A percentile compares a stretch with the other conserved stretches of the same genome.
These are phyloP conservation scores for Sclerotinia subarctica DNA, from an alignment of 2,329 filamentous ascomycete species.

Conservation along the genomic window DNA sequence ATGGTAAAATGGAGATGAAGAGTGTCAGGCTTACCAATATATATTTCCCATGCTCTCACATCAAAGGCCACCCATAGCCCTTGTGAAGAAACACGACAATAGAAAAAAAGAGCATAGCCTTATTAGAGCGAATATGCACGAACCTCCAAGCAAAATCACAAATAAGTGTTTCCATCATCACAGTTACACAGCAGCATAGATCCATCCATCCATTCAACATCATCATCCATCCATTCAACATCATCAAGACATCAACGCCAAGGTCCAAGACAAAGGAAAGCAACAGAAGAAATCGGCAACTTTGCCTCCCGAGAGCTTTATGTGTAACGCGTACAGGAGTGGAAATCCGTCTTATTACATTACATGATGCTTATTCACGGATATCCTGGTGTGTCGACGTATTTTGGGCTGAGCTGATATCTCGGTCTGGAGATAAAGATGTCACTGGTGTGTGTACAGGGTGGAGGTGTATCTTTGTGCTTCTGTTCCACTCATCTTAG, in stretches of 20 bases:
- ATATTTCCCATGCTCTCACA: no score
- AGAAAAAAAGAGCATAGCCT: no score
- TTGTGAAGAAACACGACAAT: no score
- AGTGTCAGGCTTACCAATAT: no score
- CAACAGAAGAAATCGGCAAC: background rate
- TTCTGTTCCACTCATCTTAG: background rate
- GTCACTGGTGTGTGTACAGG: background rate
- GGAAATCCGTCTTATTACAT: slow-evolving; percentile 4
- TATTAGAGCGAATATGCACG: background rate
- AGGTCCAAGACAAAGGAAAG: background rate
- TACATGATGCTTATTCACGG: background rate
- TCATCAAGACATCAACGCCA: background rate
- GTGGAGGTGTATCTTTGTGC: background rate
- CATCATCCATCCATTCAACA: background rate
- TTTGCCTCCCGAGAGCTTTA: background rate
- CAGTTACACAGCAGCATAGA: background rate
- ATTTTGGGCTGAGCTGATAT: background rate
- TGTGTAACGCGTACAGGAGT: background rate
- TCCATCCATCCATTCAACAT: background rate
- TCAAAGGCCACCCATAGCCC: no score
- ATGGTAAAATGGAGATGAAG: no score
- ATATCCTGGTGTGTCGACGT: background rate
- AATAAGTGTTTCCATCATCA: background rate
- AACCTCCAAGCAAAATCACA: background rate
- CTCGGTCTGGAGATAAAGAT: background rate